These are phyloP conservation scores for Halophytophthora batemanensis DNA, from an alignment of 352 stramenopile species.

Conservation along the genomic window DNA sequence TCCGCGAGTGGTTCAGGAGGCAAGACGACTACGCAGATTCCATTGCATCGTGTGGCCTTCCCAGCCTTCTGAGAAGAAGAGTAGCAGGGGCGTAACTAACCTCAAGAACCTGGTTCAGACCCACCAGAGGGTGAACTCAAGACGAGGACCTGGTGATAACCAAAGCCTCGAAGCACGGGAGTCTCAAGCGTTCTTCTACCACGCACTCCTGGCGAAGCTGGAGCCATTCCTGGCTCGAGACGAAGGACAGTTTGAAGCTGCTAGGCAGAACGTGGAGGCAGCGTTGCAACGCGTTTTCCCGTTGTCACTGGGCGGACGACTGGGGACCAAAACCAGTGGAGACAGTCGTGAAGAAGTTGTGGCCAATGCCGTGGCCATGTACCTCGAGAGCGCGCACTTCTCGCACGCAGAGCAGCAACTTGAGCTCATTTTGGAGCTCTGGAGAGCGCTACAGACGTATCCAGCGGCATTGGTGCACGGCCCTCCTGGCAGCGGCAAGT, in stretches of 20 bases:
- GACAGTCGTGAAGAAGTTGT: constrained; percentile 40
- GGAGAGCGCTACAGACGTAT: constrained; percentile 25
- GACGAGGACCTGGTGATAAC: no score
- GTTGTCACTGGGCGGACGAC: constrained; percentile 13
- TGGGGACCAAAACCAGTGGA: constrained; percentile 23
- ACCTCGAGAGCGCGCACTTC: constrained; percentile 26
- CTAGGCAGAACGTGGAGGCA: constrained; percentile 1
- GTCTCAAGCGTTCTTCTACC: constrained; percentile 16
- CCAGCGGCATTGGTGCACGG: constrained; percentile 37
- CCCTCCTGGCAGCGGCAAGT: constrained; percentile 39
- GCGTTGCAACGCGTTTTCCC: constrained; percentile 26
- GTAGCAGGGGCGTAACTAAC: background rate
- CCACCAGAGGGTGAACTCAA: background rate
- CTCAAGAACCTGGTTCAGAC: constrained; percentile 4
- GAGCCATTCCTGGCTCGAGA: background rate
- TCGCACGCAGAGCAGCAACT: constrained; percentile 13
- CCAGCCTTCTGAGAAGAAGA: constrained; percentile 1
- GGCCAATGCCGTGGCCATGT: constrained; percentile 43
- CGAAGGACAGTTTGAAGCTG: background rate
- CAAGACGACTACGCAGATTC: constrained; percentile 9
- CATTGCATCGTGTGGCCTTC: constrained; percentile 14
- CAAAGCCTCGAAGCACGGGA: constrained; percentile 8
- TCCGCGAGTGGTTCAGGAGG: constrained; percentile 19
- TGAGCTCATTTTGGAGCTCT: constrained; percentile 37
- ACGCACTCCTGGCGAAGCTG: constrained; percentile 10